Percentiles rank a stretch among this genome's conserved stretches.
Evolutionary conservation across 2,329 filamentous ascomycete genomes (phyloP).

Genomic region (Phialophora expanda): DNA sequence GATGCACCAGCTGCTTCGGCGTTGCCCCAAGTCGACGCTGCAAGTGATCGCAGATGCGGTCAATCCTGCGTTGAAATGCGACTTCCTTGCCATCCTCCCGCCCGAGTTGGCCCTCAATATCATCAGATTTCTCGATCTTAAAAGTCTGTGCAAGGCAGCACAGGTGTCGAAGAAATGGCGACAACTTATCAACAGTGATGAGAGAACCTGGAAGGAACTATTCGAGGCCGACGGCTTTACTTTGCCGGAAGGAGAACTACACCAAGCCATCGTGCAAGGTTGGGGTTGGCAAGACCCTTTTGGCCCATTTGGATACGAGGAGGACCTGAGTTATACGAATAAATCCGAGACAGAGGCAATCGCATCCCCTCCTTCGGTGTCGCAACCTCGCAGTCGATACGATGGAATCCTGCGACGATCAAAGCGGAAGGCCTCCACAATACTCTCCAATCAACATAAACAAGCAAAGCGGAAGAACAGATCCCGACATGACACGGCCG

Average conservation of each 20-base stretch:
- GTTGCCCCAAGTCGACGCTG: slow-evolving; percentile 85
- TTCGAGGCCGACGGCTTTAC: slow-evolving; percentile 83
- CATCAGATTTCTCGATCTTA: slow-evolving; percentile 81
- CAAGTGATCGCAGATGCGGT: slow-evolving; percentile 89
- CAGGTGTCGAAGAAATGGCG: slow-evolving; percentile 96
- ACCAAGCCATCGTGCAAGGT: slow-evolving; percentile 83
- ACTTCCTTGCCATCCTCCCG: slow-evolving; percentile 84
- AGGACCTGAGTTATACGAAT: slow-evolving; percentile 70
- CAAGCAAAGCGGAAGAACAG: slow-evolving; percentile 62
- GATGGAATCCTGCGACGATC: slow-evolving; percentile 43
- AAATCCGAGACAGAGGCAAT: slow-evolving; percentile 48
- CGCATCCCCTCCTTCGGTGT: slow-evolving; percentile 28
- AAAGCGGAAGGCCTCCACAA: slow-evolving; percentile 57
- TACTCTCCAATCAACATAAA: slow-evolving; percentile 55
- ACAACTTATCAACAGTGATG: slow-evolving; percentile 85
- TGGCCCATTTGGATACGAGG: slow-evolving; percentile 75
- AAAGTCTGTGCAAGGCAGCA: slow-evolving; percentile 85
- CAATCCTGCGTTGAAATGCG: slow-evolving; percentile 91
- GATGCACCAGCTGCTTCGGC: slow-evolving; percentile 91
- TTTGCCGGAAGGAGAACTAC: slow-evolving; percentile 79
- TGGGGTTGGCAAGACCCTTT: slow-evolving; percentile 97
- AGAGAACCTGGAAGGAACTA: slow-evolving; percentile 93
- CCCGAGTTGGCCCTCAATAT: slow-evolving; percentile 86
- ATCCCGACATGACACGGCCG: slow-evolving; percentile 49
- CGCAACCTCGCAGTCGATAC: slow-evolving; percentile 24